These are phyloP conservation scores for Calycina herbarum DNA, from an alignment of 2,329 filamentous ascomycete genomes.

Conservation along the genomic window DNA sequence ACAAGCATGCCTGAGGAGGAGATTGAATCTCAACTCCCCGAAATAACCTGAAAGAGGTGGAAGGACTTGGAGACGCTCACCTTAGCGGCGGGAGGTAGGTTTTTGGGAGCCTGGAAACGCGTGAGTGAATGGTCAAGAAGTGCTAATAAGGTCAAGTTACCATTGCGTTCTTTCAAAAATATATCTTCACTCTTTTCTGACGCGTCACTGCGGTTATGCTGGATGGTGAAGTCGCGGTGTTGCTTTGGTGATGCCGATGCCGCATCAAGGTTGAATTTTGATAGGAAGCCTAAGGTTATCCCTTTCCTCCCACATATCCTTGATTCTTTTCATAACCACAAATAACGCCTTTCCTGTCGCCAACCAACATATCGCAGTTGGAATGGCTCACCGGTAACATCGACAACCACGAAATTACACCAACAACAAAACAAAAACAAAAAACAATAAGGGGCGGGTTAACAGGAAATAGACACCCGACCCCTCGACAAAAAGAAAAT, in stretches of 20 bases:
- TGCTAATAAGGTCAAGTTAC: background rate
- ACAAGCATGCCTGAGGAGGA: too few relatives aligned
- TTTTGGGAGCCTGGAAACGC: conserved; percentile 49
- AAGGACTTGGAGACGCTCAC: conserved; percentile 38
- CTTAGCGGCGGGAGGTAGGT: conserved; percentile 57
- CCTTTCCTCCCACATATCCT: too few relatives aligned
- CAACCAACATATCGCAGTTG: too few relatives aligned
- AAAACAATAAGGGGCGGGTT: too few relatives aligned
- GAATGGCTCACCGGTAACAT: too few relatives aligned
- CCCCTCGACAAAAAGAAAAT: background rate
- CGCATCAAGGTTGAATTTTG: background rate
- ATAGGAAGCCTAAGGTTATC: too few relatives aligned
- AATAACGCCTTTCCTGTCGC: too few relatives aligned
- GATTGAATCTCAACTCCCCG: too few relatives aligned
- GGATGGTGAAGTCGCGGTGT: background rate
- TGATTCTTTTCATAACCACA: too few relatives aligned
- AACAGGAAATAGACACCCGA: background rate
- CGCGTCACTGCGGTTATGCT: background rate
- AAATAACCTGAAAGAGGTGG: too few relatives aligned
- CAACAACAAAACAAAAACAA: too few relatives aligned
- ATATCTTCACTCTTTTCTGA: background rate
- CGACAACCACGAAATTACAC: too few relatives aligned
- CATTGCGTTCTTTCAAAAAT: background rate
- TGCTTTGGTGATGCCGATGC: background rate
- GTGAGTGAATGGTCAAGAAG: conserved; percentile 7